phyloP scores from a whole-genome alignment of 2,329 filamentous ascomycete species.

The Falciphora oryzae region DNA sequence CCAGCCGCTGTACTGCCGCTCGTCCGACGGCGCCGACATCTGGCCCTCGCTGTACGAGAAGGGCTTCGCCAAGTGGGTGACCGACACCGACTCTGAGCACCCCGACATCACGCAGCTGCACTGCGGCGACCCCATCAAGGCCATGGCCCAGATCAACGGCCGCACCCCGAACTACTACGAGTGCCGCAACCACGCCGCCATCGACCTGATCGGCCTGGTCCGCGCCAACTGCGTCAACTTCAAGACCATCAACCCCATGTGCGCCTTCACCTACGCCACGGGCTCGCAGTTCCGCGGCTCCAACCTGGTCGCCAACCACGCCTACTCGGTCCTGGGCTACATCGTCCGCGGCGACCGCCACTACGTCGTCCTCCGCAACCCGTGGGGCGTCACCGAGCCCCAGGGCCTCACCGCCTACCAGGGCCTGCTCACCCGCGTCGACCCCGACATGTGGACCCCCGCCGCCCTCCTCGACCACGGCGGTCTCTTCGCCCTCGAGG shows the following conservation, averaged over 20 bases:
- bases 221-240: slow-evolving; percentile 34
- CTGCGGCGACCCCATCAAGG: slow-evolving; percentile 38
- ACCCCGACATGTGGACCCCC: slow-evolving; percentile 19
- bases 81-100: slow-evolving; percentile 22
- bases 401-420: slow-evolving; percentile 33
- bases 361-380: slow-evolving; percentile 32
- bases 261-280: slow-evolving; percentile 34
- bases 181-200: slow-evolving; percentile 9
- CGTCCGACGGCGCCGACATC: slow-evolving; percentile 34
- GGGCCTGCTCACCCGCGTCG: slow-evolving; percentile 31
- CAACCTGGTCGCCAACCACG: slow-evolving; percentile 39
- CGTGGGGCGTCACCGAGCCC: slow-evolving; percentile 38
- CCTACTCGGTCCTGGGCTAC: slow-evolving; percentile 37
- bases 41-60: slow-evolving; percentile 43
- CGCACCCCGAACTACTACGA: slow-evolving; percentile 10
- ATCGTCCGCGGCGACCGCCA: slow-evolving; percentile 17
- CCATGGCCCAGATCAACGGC: slow-evolving; percentile 35
- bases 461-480: slow-evolving; percentile 15
- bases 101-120: slow-evolving; percentile 35
- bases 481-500: slow-evolving; percentile 20
- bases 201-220: slow-evolving; percentile 32
- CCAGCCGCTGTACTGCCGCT: slow-evolving; percentile 35
- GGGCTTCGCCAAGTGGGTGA: slow-evolving; percentile 41
- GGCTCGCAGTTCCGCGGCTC: slow-evolving; percentile 28
- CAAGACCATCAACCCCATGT: slow-evolving; percentile 37